Conservation (phyloP, 2,329 filamentous ascomycete species). For the Aspergillus puulaauensis region DNA sequence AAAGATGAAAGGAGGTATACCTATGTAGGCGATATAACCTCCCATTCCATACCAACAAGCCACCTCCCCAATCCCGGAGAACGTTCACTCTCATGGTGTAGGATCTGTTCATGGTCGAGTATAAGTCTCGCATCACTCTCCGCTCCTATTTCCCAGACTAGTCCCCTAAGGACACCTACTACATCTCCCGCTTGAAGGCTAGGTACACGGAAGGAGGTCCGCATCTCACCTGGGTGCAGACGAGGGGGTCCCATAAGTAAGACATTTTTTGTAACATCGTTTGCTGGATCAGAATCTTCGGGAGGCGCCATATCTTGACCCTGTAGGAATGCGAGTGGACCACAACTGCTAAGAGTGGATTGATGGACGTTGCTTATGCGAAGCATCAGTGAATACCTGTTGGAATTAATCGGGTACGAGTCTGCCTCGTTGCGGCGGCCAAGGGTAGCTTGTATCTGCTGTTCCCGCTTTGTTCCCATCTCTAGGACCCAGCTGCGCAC, state of each 20-base stretch:
- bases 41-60: constrained; percentile 43
- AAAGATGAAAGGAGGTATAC: not conserved
- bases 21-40: constrained; percentile 24
- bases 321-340: constrained; percentile 26
- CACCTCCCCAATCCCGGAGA: constrained; percentile 23
- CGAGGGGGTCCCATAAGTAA: constrained; percentile 31
- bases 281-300: not conserved
- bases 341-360: constrained; percentile 23
- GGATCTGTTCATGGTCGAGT: not conserved
- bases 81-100: not conserved
- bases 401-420: not conserved
- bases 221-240: constrained; percentile 4
- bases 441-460: constrained; percentile 3
- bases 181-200: constrained; percentile 20
- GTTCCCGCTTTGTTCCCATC: constrained; percentile 32
- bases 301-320: constrained; percentile 1
- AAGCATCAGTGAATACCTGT: constrained; percentile 20
- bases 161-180: constrained; percentile 31
- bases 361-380: constrained; percentile 19
- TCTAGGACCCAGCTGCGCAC: constrained; percentile 45
- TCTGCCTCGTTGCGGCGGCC: not conserved
- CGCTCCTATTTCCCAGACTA: constrained; percentile 39
- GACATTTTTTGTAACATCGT: constrained; percentile 17
- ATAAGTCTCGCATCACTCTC: not conserved
- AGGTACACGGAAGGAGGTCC: not conserved